phyloP scores from a whole-genome alignment of 2,329 filamentous ascomycete genomes.

The Phyllosticta ampelicida region DNA sequence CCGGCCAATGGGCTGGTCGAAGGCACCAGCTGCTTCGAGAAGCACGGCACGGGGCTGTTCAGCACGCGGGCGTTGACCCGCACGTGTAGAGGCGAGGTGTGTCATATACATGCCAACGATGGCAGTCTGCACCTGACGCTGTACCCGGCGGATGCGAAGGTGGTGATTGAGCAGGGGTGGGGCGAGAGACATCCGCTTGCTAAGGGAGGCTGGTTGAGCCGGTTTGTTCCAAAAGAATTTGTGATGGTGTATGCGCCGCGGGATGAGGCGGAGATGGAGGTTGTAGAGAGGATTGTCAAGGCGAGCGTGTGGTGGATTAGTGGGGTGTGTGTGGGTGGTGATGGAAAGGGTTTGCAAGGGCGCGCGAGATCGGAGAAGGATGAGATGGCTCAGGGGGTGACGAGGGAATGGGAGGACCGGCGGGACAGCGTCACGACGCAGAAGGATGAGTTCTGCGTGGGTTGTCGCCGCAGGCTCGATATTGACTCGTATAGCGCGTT shows the following conservation, averaged over 20 bases:
- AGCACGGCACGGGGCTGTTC: slow-evolving; percentile 69
- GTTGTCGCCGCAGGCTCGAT: slow-evolving; percentile 5
- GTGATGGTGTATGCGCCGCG: slow-evolving; percentile 74
- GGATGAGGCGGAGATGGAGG: slow-evolving; percentile 54
- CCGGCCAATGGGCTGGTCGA: slow-evolving; percentile 27
- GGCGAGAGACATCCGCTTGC: slow-evolving; percentile 60
- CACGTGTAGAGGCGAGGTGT: slow-evolving; percentile 70
- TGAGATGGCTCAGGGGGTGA: neutral
- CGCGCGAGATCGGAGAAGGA: slow-evolving; percentile 14
- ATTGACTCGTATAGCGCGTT: neutral
- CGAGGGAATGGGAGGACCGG: neutral
- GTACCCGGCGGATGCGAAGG: slow-evolving; percentile 64
- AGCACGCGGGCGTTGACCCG: slow-evolving; percentile 53
- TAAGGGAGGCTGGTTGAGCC: slow-evolving; percentile 52
- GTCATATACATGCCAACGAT: slow-evolving; percentile 68
- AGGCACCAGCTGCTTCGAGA: slow-evolving; percentile 68
- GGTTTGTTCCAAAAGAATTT: slow-evolving; percentile 64
- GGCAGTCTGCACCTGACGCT: slow-evolving; percentile 69
- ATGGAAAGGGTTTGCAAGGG: slow-evolving; percentile 11
- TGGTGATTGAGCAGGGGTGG: slow-evolving; percentile 67
- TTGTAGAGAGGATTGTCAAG: slow-evolving; percentile 58
- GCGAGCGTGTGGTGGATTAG: slow-evolving; percentile 62
- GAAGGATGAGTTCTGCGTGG: slow-evolving; percentile 2
- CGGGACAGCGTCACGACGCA: neutral
- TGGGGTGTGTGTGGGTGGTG: slow-evolving; percentile 23